Percentiles rank a stretch among this genome's conserved stretches.
Conservation (phyloP, 805 yeast species). For the Naumovozyma dairenensis region DNA sequence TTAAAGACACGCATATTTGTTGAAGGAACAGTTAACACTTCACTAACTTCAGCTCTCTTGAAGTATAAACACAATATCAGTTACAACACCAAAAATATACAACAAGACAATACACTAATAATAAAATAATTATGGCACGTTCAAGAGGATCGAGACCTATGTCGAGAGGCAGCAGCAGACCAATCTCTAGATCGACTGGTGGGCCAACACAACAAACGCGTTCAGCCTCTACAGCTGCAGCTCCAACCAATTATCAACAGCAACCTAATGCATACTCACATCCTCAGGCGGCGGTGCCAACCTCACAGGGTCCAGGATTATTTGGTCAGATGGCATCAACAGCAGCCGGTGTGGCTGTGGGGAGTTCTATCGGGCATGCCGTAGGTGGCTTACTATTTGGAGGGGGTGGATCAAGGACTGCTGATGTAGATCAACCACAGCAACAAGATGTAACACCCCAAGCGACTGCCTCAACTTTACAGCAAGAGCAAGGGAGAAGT, state of each 20-base stretch:
- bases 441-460: constrained; percentile 26
- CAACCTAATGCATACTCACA: constrained; percentile 34
- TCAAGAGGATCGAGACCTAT: constrained; percentile 14
- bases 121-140: constrained; percentile 31
- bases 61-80: no score
- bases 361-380: constrained; percentile 95
- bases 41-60: no score
- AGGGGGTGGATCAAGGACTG: constrained; percentile 53
- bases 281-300: constrained; percentile 47
- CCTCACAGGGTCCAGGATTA: constrained; percentile 56
- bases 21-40: no score
- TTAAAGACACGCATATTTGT: no score
- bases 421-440: constrained; percentile 38
- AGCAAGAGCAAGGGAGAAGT: constrained; percentile 39
- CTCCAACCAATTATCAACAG: constrained; percentile 17
- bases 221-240: constrained; percentile 59
- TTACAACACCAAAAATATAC: no score
- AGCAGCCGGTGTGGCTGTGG: constrained; percentile 99
- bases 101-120: no score
- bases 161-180: constrained; percentile 23
- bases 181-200: constrained; percentile 37
- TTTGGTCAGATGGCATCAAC: constrained; percentile 97
- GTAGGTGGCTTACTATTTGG: constrained; percentile 72
- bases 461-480: constrained; percentile 8
- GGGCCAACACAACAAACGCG: constrained; percentile 50